Conservation (phyloP, 805 yeast species). For the Metschnikowia shivogae region DNA sequence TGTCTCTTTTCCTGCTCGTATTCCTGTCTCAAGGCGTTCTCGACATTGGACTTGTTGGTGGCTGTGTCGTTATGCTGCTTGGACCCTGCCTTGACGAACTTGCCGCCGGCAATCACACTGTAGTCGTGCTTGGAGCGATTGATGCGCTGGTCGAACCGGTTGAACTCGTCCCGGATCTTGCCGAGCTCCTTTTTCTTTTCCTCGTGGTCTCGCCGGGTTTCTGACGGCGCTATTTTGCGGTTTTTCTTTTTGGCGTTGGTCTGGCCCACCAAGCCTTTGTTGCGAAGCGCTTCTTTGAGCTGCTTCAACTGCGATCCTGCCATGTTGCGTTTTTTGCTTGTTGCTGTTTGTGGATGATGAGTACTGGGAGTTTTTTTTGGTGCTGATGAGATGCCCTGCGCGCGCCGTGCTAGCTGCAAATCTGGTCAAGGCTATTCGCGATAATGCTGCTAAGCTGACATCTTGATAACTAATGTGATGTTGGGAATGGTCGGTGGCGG, state of each 20-base stretch:
- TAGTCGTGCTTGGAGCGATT: slow-evolving; percentile 61
- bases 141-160: slow-evolving; percentile 80
- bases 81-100: slow-evolving; percentile 41
- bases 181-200: slow-evolving; percentile 43
- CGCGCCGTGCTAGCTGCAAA: not conserved
- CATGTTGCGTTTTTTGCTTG: slow-evolving; percentile 35
- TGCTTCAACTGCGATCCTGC: slow-evolving; percentile 86
- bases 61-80: slow-evolving; percentile 34
- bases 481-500: too few species aligned
- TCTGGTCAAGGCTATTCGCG: too few species aligned
- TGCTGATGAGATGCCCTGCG: slow-evolving; percentile 6
- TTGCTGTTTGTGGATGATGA: not conserved
- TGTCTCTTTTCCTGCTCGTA: slow-evolving; percentile 61
- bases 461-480: too few species aligned
- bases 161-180: slow-evolving; percentile 76
- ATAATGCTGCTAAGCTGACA: too few species aligned
- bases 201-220: slow-evolving; percentile 67
- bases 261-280: slow-evolving; percentile 83
- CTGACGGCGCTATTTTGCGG: slow-evolving; percentile 51
- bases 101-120: slow-evolving; percentile 38
- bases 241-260: slow-evolving; percentile 61
- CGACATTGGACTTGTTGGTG: slow-evolving; percentile 32
- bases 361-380: not conserved
- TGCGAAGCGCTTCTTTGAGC: slow-evolving; percentile 70
- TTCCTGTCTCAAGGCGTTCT: slow-evolving; percentile 46